Conservation (phyloP, 306 rosid genomes). For the Datisca glomerata region DNA sequence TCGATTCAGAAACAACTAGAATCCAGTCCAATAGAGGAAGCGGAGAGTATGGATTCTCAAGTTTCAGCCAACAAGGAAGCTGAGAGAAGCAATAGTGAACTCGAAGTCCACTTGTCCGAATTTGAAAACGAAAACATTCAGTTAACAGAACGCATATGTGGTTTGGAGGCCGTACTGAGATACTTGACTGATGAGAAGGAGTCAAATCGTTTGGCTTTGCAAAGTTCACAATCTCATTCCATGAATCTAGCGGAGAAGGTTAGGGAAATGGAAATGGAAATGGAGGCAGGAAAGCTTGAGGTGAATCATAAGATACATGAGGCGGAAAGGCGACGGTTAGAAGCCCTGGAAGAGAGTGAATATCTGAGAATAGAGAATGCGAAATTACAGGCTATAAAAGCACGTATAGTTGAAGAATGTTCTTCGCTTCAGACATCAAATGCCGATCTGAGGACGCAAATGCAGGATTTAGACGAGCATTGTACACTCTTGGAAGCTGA, state of each 20-base stretch:
- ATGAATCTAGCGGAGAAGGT: slow-evolving; percentile 30
- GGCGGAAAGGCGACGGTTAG: slow-evolving; percentile 19
- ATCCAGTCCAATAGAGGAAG: too few species aligned
- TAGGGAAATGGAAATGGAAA: slow-evolving; percentile 23
- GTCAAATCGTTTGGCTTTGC: slow-evolving; percentile 26
- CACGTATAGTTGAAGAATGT: slow-evolving; percentile 22
- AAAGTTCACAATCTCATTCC: slow-evolving; percentile 25
- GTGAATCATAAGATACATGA: slow-evolving; percentile 14
- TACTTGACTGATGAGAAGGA: slow-evolving; percentile 32
- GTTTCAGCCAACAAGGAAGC: slow-evolving; percentile 13
- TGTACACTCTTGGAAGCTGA: slow-evolving; percentile 28
- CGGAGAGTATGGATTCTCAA: slow-evolving; percentile 20
- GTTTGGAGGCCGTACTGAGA: slow-evolving; percentile 37
- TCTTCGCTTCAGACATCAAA: slow-evolving; percentile 24
- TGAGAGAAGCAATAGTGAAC: slow-evolving; percentile 20
- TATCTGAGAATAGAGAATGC: slow-evolving; percentile 19
- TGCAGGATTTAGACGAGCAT: slow-evolving; percentile 23
- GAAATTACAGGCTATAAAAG: slow-evolving; percentile 24
- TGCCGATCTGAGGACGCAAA: slow-evolving; percentile 31
- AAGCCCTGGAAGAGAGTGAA: slow-evolving; percentile 29
- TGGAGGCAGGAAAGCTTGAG: slow-evolving; percentile 18
- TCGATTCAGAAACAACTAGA: too few species aligned
- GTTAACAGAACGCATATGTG: slow-evolving; percentile 24
- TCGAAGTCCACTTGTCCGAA: slow-evolving; percentile 27
- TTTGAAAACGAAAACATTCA: slow-evolving; percentile 33